Evolutionary conservation across 768 basidiomycete species (phyloP).

Genomic region (Termitomyces sp.): DNA sequence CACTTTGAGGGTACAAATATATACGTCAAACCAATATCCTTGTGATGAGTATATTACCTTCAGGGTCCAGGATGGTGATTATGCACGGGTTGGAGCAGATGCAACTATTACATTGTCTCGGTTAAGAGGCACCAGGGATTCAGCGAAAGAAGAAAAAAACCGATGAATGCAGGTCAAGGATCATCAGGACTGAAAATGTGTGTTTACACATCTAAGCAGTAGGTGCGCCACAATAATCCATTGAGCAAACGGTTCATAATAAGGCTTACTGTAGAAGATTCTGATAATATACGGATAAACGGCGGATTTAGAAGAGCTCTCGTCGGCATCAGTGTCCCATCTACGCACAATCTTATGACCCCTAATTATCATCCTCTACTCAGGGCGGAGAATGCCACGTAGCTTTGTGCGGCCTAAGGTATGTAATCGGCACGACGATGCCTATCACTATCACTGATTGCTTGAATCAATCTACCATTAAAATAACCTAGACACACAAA

Average conservation of each 20-base stretch:
- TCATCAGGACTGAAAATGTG: background rate
- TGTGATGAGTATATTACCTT: conserved; percentile 62
- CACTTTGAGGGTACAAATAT: background rate
- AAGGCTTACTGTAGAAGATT: background rate
- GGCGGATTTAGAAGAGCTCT: background rate
- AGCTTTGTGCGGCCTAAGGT: background rate
- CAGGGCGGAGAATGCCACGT: too few relatives aligned
- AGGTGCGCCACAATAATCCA: background rate
- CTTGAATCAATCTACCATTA: background rate
- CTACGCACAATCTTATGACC: background rate
- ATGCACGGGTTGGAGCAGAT: conserved; percentile 81
- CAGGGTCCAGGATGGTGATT: conserved; percentile 67
- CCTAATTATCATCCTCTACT: background rate
- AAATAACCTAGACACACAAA: background rate
- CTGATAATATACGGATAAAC: background rate
- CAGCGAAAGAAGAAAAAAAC: conserved; percentile 16
- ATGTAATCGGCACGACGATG: background rate
- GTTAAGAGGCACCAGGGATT: background rate
- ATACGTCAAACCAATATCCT: conserved; percentile 86
- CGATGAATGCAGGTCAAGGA: conserved; percentile 44
- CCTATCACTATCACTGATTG: too few relatives aligned
- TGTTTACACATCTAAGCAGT: background rate
- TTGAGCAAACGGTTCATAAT: background rate
- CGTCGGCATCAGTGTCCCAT: background rate
- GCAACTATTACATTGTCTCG: conserved; percentile 32